Conservation (phyloP, 805 yeast species). For the Wickerhamiella qilinensis region DNA sequence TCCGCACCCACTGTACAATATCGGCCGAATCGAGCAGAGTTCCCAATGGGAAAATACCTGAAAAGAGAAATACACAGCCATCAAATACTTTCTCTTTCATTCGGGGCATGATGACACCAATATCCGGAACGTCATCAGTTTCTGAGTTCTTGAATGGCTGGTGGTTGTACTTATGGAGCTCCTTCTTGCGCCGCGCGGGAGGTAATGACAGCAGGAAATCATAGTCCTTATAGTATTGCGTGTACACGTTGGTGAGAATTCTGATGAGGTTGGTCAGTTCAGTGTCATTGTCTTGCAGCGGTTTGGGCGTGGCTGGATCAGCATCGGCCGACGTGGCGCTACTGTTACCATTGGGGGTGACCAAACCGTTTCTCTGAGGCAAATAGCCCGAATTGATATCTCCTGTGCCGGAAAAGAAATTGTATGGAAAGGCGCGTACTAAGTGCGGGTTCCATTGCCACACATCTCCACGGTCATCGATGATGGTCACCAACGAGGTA, state of each 20-base stretch:
- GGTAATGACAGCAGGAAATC: constrained; percentile 15
- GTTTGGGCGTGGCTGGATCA: constrained; percentile 6
- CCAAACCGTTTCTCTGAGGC: constrained; percentile 45
- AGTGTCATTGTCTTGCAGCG: constrained; percentile 53
- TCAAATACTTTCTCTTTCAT: constrained; percentile 54
- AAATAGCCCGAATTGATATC: constrained; percentile 87
- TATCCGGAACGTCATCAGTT: constrained; percentile 15
- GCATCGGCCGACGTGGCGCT: constrained; percentile 11
- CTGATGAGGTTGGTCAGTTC: constrained; percentile 51
- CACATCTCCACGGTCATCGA: constrained; percentile 96
- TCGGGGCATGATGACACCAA: constrained; percentile 33
- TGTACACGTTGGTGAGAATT: constrained; percentile 50
- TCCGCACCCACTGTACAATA: constrained; percentile 79
- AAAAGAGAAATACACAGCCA: constrained; percentile 57
- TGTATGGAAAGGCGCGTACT: constrained; percentile 86
- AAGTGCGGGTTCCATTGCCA: constrained; percentile 95
- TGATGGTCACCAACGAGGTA: constrained; percentile 88
- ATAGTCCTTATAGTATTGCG: constrained; percentile 40
- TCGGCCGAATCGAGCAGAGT: constrained; percentile 57
- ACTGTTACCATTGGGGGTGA: constrained; percentile 13
- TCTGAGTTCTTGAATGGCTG: neutral
- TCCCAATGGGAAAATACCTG: constrained; percentile 85
- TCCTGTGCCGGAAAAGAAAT: constrained; percentile 92
- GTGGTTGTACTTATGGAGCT: neutral
- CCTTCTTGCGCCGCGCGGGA: constrained; percentile 2